These are phyloP conservation scores for Wickerhamomyces sp. DNA, from an alignment of 1,139 yeast species.

Conservation along the genomic window DNA sequence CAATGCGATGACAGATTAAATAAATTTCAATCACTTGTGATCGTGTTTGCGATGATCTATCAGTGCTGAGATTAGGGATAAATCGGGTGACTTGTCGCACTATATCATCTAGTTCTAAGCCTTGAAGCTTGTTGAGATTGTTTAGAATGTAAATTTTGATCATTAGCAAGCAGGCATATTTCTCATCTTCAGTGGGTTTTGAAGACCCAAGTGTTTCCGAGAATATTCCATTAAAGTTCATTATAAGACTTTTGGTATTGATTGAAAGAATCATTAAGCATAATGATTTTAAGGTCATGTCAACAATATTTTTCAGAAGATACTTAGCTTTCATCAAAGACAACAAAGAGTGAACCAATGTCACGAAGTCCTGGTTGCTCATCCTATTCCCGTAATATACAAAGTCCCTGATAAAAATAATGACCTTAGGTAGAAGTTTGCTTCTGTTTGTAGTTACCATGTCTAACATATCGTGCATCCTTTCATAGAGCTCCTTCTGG, in stretches of 20 bases:
- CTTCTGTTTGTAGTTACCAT: conserved; percentile 15
- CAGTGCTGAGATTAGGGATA: conserved; percentile 11
- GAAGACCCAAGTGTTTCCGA: conserved; percentile 9
- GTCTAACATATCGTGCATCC: conserved; percentile 13
- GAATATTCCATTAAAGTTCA: conserved; percentile 16
- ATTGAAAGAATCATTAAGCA: conserved; percentile 23
- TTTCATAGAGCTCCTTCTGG: conserved; percentile 10
- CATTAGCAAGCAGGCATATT: conserved; percentile 20
- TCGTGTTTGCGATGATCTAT: conserved; percentile 18
- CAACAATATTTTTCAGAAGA: conserved; percentile 10
- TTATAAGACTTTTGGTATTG: conserved; percentile 13
- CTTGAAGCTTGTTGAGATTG: conserved; percentile 11
- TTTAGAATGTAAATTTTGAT: conserved; percentile 18
- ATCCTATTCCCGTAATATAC: conserved; percentile 16
- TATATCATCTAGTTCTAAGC: conserved; percentile 2
- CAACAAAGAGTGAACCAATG: conserved; percentile 16
- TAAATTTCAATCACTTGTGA: conserved; percentile 18
- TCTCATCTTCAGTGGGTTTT: conserved; percentile 20
- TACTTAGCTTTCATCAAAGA: conserved; percentile 20
- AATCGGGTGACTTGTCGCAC: conserved; percentile 8
- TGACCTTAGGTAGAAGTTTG: conserved; percentile 13
- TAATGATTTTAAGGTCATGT: conserved; percentile 17
- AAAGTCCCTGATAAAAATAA: conserved; percentile 21
- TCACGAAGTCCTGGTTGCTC: conserved; percentile 10
- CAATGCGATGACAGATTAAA: conserved; percentile 8